These are phyloP conservation scores for Trypanosoma congolense DNA, from an alignment of 208 protist species.

Conservation along the genomic window DNA sequence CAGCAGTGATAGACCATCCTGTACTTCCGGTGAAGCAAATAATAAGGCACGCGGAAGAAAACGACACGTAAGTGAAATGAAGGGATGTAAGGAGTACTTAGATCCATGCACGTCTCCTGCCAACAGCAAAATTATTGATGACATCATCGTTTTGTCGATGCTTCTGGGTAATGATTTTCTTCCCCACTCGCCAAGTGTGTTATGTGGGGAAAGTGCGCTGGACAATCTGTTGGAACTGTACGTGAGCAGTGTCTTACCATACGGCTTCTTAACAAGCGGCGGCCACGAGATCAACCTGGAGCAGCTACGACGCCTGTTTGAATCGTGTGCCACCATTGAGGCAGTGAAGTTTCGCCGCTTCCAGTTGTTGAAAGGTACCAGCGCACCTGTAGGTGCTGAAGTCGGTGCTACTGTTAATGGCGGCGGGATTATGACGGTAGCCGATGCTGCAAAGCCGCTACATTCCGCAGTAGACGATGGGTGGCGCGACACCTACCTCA, in stretches of 20 bases:
- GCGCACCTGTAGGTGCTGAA: not conserved
- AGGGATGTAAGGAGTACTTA: constrained; percentile 23
- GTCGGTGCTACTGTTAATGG: not conserved
- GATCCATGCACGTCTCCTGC: constrained; percentile 51
- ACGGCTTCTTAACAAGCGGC: constrained; percentile 73
- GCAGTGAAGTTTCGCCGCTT: constrained; percentile 59
- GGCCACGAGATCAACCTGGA: constrained; percentile 58
- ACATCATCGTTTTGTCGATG: constrained; percentile 75
- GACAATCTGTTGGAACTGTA: constrained; percentile 80
- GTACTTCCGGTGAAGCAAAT: no score
- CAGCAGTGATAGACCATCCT: no score
- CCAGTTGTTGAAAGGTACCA: constrained; percentile 14
- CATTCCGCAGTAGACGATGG: constrained; percentile 29
- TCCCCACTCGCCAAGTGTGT: constrained; percentile 60
- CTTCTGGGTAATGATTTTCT: constrained; percentile 86
- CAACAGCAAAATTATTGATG: constrained; percentile 82
- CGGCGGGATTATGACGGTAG: constrained; percentile 26
- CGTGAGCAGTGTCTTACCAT: constrained; percentile 65
- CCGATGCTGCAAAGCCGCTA: constrained; percentile 31
- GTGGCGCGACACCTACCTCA: constrained; percentile 54
- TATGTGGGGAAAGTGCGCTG: constrained; percentile 73
- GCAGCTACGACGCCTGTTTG: constrained; percentile 62
- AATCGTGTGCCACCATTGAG: constrained; percentile 61
- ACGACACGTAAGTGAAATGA: not conserved
- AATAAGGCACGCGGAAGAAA: no score